These are phyloP conservation scores for Colletotrichum sidae DNA, from an alignment of 2,329 filamentous ascomycete species.

Conservation along the genomic window DNA sequence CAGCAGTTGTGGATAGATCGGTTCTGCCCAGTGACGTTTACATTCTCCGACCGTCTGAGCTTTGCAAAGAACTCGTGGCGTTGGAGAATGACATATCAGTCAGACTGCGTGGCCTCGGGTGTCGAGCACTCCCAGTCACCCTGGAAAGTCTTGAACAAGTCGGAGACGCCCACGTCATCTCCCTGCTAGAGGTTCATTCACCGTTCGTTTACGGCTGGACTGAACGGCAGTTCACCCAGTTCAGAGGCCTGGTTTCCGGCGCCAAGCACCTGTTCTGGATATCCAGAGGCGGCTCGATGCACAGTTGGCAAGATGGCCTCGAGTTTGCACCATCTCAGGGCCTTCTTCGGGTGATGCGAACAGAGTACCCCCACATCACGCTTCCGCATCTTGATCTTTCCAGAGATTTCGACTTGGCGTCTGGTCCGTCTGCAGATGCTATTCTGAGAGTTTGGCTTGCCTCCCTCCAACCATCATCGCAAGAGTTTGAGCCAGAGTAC, in stretches of 20 bases:
- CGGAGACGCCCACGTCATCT: constrained; percentile 28
- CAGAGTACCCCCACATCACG: constrained; percentile 28
- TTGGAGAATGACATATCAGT: not conserved
- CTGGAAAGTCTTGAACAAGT: not conserved
- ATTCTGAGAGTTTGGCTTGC: not conserved
- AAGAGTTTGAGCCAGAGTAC: constrained; percentile 32
- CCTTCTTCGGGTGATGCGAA: constrained; percentile 36
- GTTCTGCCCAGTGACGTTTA: too few relatives aligned
- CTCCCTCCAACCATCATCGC: not conserved
- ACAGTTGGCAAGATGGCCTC: constrained; percentile 22
- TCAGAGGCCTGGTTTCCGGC: constrained; percentile 33
- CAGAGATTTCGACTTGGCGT: not conserved
- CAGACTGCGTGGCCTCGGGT: not conserved
- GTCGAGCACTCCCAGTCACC: not conserved
- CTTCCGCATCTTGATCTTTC: constrained; percentile 33
- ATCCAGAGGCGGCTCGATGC: constrained; percentile 19
- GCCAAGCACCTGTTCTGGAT: constrained; percentile 38
- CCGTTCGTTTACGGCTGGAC: constrained; percentile 33
- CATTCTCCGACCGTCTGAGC: too few relatives aligned
- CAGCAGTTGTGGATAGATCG: too few relatives aligned
- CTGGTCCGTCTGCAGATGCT: accelerated
- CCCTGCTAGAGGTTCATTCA: constrained; percentile 30
- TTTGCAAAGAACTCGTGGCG: too few relatives aligned
- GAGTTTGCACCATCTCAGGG: constrained; percentile 37
- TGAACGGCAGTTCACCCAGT: constrained; percentile 15